Evolutionary conservation across 257 asterid species (phyloP), one percentile per base, ranked within the genome.

Genomic region (Knoxia roxburghii): DNA sequence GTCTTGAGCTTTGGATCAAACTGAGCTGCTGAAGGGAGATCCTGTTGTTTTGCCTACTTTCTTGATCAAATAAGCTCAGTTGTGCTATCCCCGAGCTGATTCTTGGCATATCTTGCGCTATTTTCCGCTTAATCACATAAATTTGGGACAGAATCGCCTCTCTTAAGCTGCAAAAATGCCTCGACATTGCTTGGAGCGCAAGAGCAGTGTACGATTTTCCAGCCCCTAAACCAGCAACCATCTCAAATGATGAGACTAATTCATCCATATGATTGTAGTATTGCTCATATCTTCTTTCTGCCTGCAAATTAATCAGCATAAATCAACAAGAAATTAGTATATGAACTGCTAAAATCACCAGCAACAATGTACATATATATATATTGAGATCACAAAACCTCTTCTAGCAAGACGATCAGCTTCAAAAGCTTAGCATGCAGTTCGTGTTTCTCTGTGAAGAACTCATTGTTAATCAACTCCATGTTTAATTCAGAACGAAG

Each of bases 101-200:
- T 67, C 76, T 86, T 0, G 95, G 95, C 79, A 71, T 23, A 1
- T 85, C 94, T 70, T 70, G 79, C 26, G 75, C 73, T 0, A 88
- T 75, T 67, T 83, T 82, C 15, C 65, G 81, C 51, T 77, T 81
- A 0, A 79, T 60, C 2, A 20, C 80, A 15, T 81, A 78, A 33
- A 94, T 88, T 70, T 88, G 96, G 7, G 82, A 75, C 23, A 83
- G 11, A 33, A 87, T 89, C n/a, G 89, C 78, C 37, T 84, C 89
- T 65, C 86, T 79, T 40, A 94, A 66, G 71, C 73, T 78, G 76
- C 85, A 74, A 53, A 94, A 91, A 78, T 89, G 99, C 59, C 82
- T 91, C 8, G 96, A 91, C 95, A 91, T 89, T 68, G 97, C 98
- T 52, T 89, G 84, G 40, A 94, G 86, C 21, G 97, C 94, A 1